Evolutionary conservation across 2,329 filamentous ascomycete species (phyloP).

Genomic region (Fusarium dimerum): DNA sequence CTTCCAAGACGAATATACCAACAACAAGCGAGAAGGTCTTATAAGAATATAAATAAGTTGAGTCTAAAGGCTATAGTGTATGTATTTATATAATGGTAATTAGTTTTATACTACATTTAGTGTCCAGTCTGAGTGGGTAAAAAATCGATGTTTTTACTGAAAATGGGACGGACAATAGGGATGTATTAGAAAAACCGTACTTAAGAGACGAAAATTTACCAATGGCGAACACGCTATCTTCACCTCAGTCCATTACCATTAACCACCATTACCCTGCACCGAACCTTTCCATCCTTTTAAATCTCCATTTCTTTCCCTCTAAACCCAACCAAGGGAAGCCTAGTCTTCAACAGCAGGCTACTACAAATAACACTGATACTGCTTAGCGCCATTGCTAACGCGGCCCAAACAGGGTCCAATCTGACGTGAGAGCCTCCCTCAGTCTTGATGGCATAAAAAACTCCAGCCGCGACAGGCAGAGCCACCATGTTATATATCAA

Average conservation of each 20-base stretch:
- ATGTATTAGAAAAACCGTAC: not conserved
- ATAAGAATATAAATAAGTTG: no score
- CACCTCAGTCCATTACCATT: not conserved
- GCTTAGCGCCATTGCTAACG: constrained; percentile 65
- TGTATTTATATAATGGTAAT: not conserved
- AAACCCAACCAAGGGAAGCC: constrained; percentile 43
- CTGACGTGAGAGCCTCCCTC: constrained; percentile 37
- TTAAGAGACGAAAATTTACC: not conserved
- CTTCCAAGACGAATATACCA: no score
- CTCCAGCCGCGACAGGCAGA: constrained; percentile 66
- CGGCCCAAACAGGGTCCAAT: constrained; percentile 42
- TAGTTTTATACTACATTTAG: not conserved
- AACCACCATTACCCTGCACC: not conserved
- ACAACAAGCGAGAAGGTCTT: no score
- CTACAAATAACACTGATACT: constrained; percentile 64
- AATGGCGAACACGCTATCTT: not conserved
- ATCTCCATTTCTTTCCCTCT: not conserved
- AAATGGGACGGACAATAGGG: no score
- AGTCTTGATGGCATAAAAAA: constrained; percentile 59
- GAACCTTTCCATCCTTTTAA: not conserved
- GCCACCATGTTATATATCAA: constrained; percentile 65
- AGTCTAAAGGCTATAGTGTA: not conserved
- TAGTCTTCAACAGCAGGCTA: constrained; percentile 55
- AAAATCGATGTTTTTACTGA: not conserved
- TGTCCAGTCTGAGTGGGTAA: not conserved